Evolutionary conservation across 2,329 filamentous ascomycete genomes (phyloP).

Genomic region (Aspergillus cejpii): DNA sequence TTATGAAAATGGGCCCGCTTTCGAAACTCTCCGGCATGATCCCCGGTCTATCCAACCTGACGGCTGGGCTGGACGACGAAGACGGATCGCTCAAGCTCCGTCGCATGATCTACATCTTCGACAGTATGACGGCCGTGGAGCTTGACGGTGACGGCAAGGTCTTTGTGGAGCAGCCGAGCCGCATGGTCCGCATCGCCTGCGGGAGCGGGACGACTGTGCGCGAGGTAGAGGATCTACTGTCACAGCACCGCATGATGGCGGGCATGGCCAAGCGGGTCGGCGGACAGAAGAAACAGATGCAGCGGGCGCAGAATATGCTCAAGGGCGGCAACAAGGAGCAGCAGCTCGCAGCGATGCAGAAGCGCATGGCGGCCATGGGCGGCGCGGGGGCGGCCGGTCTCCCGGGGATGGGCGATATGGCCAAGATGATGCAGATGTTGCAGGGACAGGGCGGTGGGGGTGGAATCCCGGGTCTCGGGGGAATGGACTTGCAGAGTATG

Average conservation of each 20-base stretch:
- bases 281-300: slow-evolving; percentile 96
- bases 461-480: slow-evolving; percentile 55
- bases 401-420: slow-evolving; percentile 70
- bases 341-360: slow-evolving; percentile 96
- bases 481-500: slow-evolving; percentile 64
- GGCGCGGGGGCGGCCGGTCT: slow-evolving; percentile 56
- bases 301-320: slow-evolving; percentile 84
- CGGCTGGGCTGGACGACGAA: slow-evolving; percentile 94
- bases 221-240: slow-evolving; percentile 94
- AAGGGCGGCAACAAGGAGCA: slow-evolving; percentile 85
- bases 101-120: slow-evolving; percentile 98
- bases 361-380: slow-evolving; percentile 87
- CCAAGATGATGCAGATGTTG: slow-evolving; percentile 97
- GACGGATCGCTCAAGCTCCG: slow-evolving; percentile 90
- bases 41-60: slow-evolving; percentile 85
- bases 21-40: slow-evolving; percentile 99
- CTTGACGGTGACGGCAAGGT: slow-evolving; percentile 92
- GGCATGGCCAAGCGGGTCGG: slow-evolving; percentile 99
- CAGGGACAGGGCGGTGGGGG: slow-evolving; percentile 64
- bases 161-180: slow-evolving; percentile 82
- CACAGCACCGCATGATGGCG: slow-evolving; percentile 97
- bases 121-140: slow-evolving; percentile 95
- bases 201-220: slow-evolving; percentile 85
- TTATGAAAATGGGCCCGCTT: slow-evolving; percentile 99
- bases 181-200: slow-evolving; percentile 85